Conservation (phyloP, 345 rosid species). For the Salix brachista region DNA sequence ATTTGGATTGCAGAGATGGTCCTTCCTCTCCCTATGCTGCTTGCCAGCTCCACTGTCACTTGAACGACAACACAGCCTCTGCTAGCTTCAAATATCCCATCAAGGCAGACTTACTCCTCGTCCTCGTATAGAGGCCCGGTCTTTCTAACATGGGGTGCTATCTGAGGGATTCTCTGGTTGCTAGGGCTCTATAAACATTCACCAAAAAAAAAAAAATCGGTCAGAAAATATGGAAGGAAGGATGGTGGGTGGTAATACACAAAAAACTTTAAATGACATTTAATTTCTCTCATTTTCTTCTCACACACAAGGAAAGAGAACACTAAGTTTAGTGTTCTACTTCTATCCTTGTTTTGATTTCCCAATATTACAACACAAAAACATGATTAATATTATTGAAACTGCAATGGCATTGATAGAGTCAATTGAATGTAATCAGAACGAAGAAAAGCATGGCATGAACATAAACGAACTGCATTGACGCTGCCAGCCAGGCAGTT, state of each 20-base stretch:
- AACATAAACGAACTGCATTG: too few relatives aligned
- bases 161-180: conserved; percentile 34
- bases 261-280: too few relatives aligned
- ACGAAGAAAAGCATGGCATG: too few relatives aligned
- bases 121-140: neutral
- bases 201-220: neutral
- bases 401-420: too few relatives aligned
- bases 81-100: neutral
- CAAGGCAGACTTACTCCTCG: neutral
- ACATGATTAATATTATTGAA: too few relatives aligned
- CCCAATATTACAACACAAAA: neutral
- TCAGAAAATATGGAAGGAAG: neutral
- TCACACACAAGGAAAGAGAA: neutral
- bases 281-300: neutral
- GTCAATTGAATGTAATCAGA: too few relatives aligned
- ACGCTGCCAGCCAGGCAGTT: too few relatives aligned
- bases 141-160: conserved; percentile 6
- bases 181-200: conserved; percentile 35
- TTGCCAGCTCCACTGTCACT: neutral
- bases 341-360: neutral
- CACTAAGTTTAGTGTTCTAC: too few relatives aligned
- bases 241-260: neutral
- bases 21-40: neutral
- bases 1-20: too few relatives aligned
- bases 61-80: neutral